Conservation (phyloP, 164 flowering plant species). For the Sextonia rubra region DNA sequence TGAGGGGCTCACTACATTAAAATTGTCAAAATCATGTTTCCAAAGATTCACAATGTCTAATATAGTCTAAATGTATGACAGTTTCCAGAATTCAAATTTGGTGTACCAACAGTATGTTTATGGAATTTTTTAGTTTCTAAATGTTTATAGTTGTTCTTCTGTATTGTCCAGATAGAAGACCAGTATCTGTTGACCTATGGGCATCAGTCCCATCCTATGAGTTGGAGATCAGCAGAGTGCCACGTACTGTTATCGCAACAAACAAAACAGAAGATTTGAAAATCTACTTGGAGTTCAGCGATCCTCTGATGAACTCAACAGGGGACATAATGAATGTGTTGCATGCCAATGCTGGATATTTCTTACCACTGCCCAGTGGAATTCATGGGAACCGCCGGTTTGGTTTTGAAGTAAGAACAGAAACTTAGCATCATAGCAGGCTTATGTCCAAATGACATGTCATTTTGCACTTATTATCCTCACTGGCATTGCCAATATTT, state of each 20-base stretch:
- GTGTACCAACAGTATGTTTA: neutral
- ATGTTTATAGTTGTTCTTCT: neutral
- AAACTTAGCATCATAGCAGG: neutral
- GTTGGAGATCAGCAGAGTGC: conserved; percentile 37
- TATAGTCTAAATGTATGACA: neutral
- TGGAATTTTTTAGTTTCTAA: neutral
- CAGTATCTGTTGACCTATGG: conserved; percentile 48
- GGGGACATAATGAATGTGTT: conserved; percentile 33
- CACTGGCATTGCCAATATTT: too few species aligned
- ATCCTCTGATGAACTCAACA: conserved; percentile 42
- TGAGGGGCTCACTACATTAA: too few species aligned
- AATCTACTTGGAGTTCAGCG: conserved; percentile 51
- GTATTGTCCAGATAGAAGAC: conserved; percentile 46
- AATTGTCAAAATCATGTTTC: too few species aligned
- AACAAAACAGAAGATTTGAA: conserved; percentile 42
- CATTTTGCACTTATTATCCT: too few species aligned
- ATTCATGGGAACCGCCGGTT: conserved; percentile 40
- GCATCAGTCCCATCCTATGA: conserved; percentile 46
- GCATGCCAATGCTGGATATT: conserved; percentile 28
- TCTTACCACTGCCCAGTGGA: conserved; percentile 24
- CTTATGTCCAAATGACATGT: neutral
- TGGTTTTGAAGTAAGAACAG: conserved; percentile 34
- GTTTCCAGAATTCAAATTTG: neutral
- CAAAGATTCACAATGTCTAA: too few species aligned
- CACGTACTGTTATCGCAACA: conserved; percentile 51